These are phyloP conservation scores for Curvularia lunata DNA, from an alignment of 2,329 filamentous ascomycete genomes.

Conservation along the genomic window DNA sequence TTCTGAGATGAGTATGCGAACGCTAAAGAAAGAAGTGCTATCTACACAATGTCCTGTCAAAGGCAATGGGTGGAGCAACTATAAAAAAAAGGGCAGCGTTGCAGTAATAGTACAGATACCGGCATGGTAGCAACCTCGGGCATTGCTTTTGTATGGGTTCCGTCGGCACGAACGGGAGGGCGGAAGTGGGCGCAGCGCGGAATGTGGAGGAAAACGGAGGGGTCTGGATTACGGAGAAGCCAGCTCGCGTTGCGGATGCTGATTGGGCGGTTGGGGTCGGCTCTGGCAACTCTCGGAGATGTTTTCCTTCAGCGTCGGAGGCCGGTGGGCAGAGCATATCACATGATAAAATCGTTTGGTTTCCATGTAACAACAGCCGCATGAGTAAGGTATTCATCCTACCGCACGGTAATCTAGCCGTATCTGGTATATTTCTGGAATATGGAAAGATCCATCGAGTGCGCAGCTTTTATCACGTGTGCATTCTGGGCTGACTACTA, in stretches of 20 bases:
- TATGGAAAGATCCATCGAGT: background rate
- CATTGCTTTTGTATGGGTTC: slow-evolving; percentile 21
- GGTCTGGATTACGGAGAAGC: slow-evolving; percentile 15
- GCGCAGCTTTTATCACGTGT: background rate
- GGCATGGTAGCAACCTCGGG: slow-evolving; percentile 17
- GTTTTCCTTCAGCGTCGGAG: slow-evolving; percentile 10
- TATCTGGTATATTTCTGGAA: background rate
- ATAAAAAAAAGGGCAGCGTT: background rate
- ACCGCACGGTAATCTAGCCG: too few species aligned
- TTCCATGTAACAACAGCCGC: background rate
- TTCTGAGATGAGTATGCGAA: background rate
- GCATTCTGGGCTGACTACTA: background rate
- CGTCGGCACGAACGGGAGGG: slow-evolving; percentile 18
- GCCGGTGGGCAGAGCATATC: background rate
- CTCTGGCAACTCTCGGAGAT: slow-evolving; percentile 21
- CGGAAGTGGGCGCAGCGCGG: slow-evolving; percentile 21
- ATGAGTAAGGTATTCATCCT: background rate
- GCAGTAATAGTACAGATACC: background rate
- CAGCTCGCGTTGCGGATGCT: slow-evolving; percentile 6
- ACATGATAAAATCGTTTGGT: background rate
- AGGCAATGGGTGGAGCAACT: background rate
- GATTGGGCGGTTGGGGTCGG: slow-evolving; percentile 18
- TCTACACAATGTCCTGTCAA: background rate
- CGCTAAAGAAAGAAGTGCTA: background rate
- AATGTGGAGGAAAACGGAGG: slow-evolving; percentile 23